These are phyloP conservation scores for Boletus reticulatus DNA, from an alignment of 768 basidiomycete species.

Conservation along the genomic window DNA sequence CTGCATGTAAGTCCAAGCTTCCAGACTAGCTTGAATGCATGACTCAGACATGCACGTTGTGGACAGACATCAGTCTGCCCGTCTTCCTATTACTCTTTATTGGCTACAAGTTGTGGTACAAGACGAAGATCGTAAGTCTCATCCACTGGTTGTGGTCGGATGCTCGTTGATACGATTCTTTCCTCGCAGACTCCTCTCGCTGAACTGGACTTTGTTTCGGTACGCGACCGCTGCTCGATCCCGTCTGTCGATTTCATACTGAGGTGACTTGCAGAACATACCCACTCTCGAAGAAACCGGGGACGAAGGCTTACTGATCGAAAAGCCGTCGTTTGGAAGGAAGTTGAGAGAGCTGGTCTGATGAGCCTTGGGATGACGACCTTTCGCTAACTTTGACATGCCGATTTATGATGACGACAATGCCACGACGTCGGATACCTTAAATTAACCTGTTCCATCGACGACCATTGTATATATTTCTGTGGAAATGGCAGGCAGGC, in stretches of 20 bases:
- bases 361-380: background rate
- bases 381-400: too few relatives aligned
- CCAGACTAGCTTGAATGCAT: background rate
- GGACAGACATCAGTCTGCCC: constrained; percentile 37
- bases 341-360: constrained; percentile 7
- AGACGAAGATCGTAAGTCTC: constrained; percentile 20
- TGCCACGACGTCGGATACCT: too few relatives aligned
- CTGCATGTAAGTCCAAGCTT: constrained; percentile 32
- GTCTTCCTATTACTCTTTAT: constrained; percentile 46
- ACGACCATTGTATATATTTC: too few relatives aligned
- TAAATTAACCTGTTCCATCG: too few relatives aligned
- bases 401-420: too few relatives aligned
- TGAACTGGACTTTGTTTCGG: constrained; percentile 74
- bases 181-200: constrained; percentile 13
- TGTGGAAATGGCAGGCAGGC: too few relatives aligned
- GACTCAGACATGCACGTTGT: background rate
- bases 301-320: constrained; percentile 15
- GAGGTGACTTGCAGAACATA: constrained; percentile 45
- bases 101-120: constrained; percentile 39
- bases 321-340: constrained; percentile 3
- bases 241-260: background rate
- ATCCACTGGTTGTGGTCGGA: too few relatives aligned
- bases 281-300: constrained; percentile 72
- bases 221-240: constrained; percentile 26
- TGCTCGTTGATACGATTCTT: background rate